Base-by-base conservation (phyloP, 1,284 basidiomycete genomes). In the Heterobasidion parviporum region DNA sequence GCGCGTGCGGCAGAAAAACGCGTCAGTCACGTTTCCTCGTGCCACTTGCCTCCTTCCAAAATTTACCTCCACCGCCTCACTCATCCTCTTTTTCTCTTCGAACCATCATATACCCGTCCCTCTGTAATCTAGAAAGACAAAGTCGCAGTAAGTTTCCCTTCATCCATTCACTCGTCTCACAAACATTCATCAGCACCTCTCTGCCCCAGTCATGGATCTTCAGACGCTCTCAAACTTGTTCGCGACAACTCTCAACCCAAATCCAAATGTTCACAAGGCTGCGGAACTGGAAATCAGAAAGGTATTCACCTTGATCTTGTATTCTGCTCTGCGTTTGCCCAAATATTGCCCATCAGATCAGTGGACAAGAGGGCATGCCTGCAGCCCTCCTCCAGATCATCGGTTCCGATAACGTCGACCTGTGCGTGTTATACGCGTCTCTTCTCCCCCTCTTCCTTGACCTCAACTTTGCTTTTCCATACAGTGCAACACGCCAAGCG, bases 281-380 rank as follows among this genome's bases (percentile, higher is more conserved):
- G 86, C 83, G 45, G 91, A 94, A 68, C 80, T 93, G 41, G 80
- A 93, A 69, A 87, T 94, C 64, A 83, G 89, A 63, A 90, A 88
- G 78, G 91, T 89, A 60, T 52, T 70, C 49, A 41, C 49, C 16
- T 16, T n/a, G 41, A 16, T 43, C 33, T 16, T 46, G 32, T 15
- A 10, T 43, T 33, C 50, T 38, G 7, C 18, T 1, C 33, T 48
- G 26, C 32, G 9, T 14, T 54, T 56, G 50, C 49, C 53, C 38
- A 54, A 56, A 61, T 54, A 58, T 52, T 35, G 41, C 41, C 18
- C 53, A 44, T 20, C 45, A 92, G 91, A 76, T 91, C 67, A 82
- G 82, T 53, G 77, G 78, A 58, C 81, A 90, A 67, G 86, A 91
- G 68, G 91, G 91, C 64, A 80, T 92, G 75, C 75, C 92, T 57